Base-by-base conservation (phyloP, 1,139 yeast genomes). In the Diutina pseudorugosa region DNA sequence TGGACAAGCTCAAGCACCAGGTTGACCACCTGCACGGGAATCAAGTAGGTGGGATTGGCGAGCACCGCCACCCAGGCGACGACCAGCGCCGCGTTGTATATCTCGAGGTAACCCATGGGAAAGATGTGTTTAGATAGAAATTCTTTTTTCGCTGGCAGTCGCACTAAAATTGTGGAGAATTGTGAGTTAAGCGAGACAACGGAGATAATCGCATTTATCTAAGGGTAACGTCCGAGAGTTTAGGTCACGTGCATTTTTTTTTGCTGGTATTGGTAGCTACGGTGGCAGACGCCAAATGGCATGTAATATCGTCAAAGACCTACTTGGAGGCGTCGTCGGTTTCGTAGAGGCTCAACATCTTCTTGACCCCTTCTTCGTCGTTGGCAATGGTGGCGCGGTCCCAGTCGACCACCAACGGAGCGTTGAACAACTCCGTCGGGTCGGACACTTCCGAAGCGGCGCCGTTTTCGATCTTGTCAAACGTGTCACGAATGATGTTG, bases 81-180 rank as follows among this genome's bases (percentile, higher is more conserved):
- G 0, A 83, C 83, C 7, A 93, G 82, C 12, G 77, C 57, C n/a
- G 77, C 71, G 67, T 90, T 89, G 71, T 88, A 89, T 4, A 55
- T 36, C 6, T 59, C 53, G 48, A 69, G 60, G 54, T 64, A 65
- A 40, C 23, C 27, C 41, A 47, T 5, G n/a, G n/a, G n/a, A n/a
- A n/a, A n/a, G n/a, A n/a, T n/a, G n/a, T n/a, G n/a, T n/a, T n/a
- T n/a, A 47, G 47, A 53, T 49, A 23, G n/a, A 18, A 25, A 50
- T 25, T 18, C 6, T 5, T 2, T 41, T 41, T 41, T 11, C 44
- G 44, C 19, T n/a, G n/a, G 14, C 9, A 18, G 19, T 14, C n/a
- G 36, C 36, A 11, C n/a, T 30, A 11, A 11, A 30, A 11, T 30
- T 30, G 12, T 11, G 36, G n/a, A 30, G 36, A 11, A 30, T 14